A percentile compares a stretch with the other conserved stretches of the same genome.
These are phyloP conservation scores for Sporothrix brunneoviolacea DNA, from an alignment of 2,329 filamentous ascomycete species.

Conservation along the genomic window DNA sequence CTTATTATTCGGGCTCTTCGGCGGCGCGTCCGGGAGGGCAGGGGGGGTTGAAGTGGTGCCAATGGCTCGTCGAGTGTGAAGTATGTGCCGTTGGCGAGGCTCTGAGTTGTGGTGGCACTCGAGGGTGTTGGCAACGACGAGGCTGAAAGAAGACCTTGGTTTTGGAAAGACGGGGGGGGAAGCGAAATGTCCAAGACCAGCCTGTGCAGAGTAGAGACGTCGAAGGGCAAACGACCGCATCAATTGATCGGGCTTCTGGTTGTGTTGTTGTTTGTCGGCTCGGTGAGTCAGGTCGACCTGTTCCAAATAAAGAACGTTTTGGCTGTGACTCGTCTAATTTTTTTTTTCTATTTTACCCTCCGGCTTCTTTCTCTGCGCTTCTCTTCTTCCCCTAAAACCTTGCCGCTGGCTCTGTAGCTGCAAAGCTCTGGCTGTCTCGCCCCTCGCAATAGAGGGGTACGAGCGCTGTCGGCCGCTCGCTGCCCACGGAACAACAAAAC, in stretches of 20 bases:
- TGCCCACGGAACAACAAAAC: slow-evolving; percentile 9
- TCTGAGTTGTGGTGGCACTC: background rate
- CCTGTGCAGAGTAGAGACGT: slow-evolving; percentile 8
- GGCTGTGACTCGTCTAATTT: background rate
- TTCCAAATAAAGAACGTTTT: background rate
- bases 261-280: too few relatives aligned
- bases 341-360: too few relatives aligned
- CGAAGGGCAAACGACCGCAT: slow-evolving; percentile 13
- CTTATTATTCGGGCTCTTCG: background rate
- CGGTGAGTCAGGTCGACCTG: background rate
- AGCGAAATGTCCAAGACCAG: slow-evolving; percentile 10
- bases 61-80: slow-evolving; percentile 1
- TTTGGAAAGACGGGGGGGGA: slow-evolving; percentile 1
- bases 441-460: background rate
- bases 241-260: slow-evolving; percentile 5
- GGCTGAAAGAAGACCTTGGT: background rate
- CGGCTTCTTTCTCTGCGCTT: background rate
- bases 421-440: too few relatives aligned
- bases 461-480: too few relatives aligned
- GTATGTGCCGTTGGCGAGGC: background rate
- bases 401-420: too few relatives aligned
- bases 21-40: background rate
- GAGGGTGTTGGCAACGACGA: background rate
- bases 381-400: too few relatives aligned
- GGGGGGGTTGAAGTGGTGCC: background rate